These are phyloP conservation scores for Blastocystis sp. DNA, from an alignment of 352 stramenopile genomes.

Conservation along the genomic window DNA sequence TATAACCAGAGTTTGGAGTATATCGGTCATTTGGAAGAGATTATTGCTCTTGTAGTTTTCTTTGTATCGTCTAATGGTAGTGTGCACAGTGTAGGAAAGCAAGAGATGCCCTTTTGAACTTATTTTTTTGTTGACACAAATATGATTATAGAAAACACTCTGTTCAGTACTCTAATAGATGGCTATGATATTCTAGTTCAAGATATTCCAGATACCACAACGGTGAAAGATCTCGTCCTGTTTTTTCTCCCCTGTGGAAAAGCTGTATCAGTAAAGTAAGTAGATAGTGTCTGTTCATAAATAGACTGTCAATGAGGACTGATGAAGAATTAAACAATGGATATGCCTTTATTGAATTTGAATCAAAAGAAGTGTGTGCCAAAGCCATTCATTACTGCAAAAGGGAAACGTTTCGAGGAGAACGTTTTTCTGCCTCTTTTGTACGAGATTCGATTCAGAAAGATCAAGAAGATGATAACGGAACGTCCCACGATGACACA, in stretches of 20 bases:
- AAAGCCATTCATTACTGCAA: neutral
- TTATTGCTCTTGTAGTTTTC: neutral
- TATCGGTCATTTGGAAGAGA: slow-evolving; percentile 11
- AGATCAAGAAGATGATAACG: neutral
- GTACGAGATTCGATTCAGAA: neutral
- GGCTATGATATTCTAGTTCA: neutral
- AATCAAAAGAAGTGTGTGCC: neutral
- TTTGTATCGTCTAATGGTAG: neutral
- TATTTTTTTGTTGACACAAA: slow-evolving; percentile 4
- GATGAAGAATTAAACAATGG: slow-evolving; percentile 7
- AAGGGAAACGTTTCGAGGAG: neutral
- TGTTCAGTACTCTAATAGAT: neutral
- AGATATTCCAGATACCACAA: neutral
- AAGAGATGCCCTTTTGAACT: neutral
- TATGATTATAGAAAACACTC: neutral
- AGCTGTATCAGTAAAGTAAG: neutral
- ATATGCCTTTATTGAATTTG: slow-evolving; percentile 38
- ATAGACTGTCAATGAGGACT: neutral
- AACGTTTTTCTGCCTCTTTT: neutral
- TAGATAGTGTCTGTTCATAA: neutral
- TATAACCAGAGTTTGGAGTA: slow-evolving; percentile 18
- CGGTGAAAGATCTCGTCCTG: slow-evolving; percentile 15
- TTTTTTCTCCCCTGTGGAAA: neutral
- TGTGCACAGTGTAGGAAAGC: neutral
- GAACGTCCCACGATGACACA: neutral